These are phyloP conservation scores for Trametes sanguinea DNA, from an alignment of 768 basidiomycete genomes.

Conservation along the genomic window DNA sequence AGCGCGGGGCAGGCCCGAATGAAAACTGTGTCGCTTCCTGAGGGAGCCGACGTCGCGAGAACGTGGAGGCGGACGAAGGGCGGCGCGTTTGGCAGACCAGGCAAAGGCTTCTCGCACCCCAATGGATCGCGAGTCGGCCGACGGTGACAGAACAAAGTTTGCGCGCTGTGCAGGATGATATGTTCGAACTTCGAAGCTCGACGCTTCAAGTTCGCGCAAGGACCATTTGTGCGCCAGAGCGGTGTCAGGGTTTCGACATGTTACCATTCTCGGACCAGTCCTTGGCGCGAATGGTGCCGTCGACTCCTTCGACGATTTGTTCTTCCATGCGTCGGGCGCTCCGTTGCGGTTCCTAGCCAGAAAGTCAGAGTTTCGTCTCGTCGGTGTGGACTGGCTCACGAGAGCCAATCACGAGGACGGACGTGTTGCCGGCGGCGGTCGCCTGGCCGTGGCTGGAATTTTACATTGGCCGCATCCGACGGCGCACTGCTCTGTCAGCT, in stretches of 20 bases:
- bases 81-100: neutral
- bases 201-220: neutral
- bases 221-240: neutral
- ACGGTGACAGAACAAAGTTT: no score
- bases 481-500: constrained; percentile 3
- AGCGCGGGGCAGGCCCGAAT: neutral
- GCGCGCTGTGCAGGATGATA: no score
- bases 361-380: neutral
- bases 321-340: constrained; percentile 12
- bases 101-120: no score
- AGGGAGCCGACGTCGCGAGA: neutral
- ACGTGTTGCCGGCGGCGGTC: constrained; percentile 9
- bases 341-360: constrained; percentile 8
- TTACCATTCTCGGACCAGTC: neutral
- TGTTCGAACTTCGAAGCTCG: no score
- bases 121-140: neutral
- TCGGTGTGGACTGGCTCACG: neutral
- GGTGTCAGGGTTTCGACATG: no score
- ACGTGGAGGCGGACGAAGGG: neutral
- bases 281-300: neutral
- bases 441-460: neutral
- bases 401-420: constrained; percentile 1
- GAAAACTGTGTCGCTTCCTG: neutral
- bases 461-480: neutral
- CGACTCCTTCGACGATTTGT: neutral